Conservation (phyloP, 768 basidiomycete species). For the Trametopsis cervina region DNA sequence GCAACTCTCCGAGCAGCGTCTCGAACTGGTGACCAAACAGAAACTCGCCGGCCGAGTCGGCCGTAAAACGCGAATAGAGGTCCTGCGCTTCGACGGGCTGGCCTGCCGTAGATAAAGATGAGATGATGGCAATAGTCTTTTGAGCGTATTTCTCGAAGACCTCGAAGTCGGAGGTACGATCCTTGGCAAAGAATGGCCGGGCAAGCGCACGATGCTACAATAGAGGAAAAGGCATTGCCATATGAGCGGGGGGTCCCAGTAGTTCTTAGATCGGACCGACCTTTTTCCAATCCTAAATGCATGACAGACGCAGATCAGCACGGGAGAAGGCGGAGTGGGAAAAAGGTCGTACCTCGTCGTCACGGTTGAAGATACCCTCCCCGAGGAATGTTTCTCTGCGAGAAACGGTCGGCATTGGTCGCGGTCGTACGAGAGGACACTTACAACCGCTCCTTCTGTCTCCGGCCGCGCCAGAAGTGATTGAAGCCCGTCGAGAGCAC, state of each 20-base stretch:
- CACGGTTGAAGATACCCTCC: conserved; percentile 70
- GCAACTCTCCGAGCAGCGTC: conserved; percentile 50
- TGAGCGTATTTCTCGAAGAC: conserved; percentile 51
- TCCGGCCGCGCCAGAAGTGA: conserved; percentile 59
- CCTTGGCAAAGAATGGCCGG: conserved; percentile 70
- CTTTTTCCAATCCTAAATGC: conserved; percentile 52
- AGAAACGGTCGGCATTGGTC: not conserved
- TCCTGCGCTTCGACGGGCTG: conserved; percentile 60
- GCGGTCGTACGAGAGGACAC: conserved; percentile 16
- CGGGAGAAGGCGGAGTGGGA: not conserved
- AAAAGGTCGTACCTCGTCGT: conserved; percentile 47
- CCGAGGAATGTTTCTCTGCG: conserved; percentile 53
- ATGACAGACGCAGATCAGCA: conserved; percentile 10
- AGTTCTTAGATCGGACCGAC: conserved; percentile 27
- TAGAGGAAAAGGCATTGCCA: conserved; percentile 11
- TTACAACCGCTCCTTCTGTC: conserved; percentile 62
- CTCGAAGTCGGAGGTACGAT: conserved; percentile 64
- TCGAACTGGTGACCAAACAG: conserved; percentile 61
- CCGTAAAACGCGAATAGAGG: conserved; percentile 57
- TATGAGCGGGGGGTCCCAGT: conserved; percentile 5
- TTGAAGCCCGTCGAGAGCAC: conserved; percentile 59
- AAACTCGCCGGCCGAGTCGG: conserved; percentile 69
- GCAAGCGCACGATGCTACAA: conserved; percentile 56
- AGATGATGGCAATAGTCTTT: conserved; percentile 44
- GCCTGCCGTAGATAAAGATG: conserved; percentile 26